Percentiles rank a stretch among this genome's conserved stretches.
These are phyloP conservation scores for Umbellularia californica DNA, from an alignment of 164 flowering plant genomes.

Conservation along the genomic window DNA sequence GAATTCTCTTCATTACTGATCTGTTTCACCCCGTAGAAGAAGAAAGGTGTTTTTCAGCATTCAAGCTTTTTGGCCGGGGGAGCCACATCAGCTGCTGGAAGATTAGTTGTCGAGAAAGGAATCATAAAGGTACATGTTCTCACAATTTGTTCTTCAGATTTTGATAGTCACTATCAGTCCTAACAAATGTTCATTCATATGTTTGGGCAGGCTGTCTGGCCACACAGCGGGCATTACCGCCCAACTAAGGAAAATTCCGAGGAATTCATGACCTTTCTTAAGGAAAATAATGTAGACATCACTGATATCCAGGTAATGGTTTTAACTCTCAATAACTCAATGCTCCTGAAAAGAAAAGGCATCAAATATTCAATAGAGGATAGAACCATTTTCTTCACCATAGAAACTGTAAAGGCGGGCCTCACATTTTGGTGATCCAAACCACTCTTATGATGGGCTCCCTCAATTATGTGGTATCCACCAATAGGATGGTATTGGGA, in stretches of 20 bases:
- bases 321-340: not conserved
- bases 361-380: not conserved
- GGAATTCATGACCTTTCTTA: constrained; percentile 67
- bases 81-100: constrained; percentile 90
- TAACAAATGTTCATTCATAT: not conserved
- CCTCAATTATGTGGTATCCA: not conserved
- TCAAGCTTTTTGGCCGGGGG: constrained; percentile 99
- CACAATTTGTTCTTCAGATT: not conserved
- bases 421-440: not conserved
- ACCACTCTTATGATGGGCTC: not conserved
- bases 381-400: not conserved
- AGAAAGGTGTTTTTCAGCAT: constrained; percentile 87
- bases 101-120: constrained; percentile 69
- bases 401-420: not conserved
- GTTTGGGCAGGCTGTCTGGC: constrained; percentile 80
- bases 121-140: constrained; percentile 51
- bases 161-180: not conserved
- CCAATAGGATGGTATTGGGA: no score
- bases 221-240: constrained; percentile 95
- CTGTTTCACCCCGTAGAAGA: constrained; percentile 33
- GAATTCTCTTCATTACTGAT: not conserved
- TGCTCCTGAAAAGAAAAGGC: not conserved
- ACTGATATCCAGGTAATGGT: constrained; percentile 62
- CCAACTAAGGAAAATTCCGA: constrained; percentile 90
- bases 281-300: constrained; percentile 63